Conservation (phyloP, 23 red algal species). For the Chondrus crispus region DNA sequence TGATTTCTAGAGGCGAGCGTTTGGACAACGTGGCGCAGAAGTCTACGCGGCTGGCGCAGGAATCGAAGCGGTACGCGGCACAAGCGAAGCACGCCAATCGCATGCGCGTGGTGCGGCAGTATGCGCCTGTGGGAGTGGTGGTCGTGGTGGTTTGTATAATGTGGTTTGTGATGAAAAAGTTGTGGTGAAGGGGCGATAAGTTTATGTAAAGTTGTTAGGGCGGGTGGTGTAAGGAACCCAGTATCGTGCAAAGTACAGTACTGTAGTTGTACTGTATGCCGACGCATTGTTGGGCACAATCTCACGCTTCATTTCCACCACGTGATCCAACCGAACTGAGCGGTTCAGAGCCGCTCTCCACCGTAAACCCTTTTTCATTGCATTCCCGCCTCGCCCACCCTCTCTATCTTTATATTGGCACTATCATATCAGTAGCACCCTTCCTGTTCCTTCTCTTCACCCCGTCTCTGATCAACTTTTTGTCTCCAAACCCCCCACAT, state of each 20-base stretch:
- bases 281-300: too few relatives aligned
- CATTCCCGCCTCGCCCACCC: not conserved
- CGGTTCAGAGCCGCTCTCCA: too few relatives aligned
- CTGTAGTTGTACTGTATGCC: too few relatives aligned
- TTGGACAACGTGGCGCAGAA: constrained; percentile 82
- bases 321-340: too few relatives aligned
- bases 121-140: constrained; percentile 70
- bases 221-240: too few relatives aligned
- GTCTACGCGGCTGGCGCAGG: constrained; percentile 68
- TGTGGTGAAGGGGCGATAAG: constrained; percentile 15
- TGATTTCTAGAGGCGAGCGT: constrained; percentile 90
- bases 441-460: not conserved
- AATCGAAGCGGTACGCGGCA: constrained; percentile 77
- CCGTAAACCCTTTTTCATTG: too few relatives aligned
- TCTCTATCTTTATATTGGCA: not conserved
- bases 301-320: too few relatives aligned
- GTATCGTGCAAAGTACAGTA: too few relatives aligned
- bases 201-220: too few relatives aligned
- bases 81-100: constrained; percentile 82
- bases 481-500: not conserved
- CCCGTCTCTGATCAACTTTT: too few relatives aligned
- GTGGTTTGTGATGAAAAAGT: constrained; percentile 29
- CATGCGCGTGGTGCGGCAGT: constrained; percentile 80
- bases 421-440: not conserved
- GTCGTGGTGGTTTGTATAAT: constrained; percentile 40